Percentiles rank a stretch among this genome's conserved stretches.
Evolutionary conservation across 805 yeast genomes (phyloP).

Genomic region (Citeromyces matritensis): DNA sequence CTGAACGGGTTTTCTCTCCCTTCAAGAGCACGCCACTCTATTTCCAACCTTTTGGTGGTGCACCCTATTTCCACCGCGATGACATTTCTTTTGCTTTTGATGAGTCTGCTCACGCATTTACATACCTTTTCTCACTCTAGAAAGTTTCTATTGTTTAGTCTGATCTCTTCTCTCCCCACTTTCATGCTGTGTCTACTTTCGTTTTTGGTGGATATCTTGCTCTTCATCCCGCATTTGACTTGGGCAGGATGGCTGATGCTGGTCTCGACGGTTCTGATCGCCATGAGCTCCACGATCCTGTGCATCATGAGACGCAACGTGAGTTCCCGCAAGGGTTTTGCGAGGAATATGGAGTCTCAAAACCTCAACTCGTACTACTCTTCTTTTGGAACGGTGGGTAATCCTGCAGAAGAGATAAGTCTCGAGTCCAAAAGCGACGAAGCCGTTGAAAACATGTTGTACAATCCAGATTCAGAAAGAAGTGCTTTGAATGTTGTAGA

Average conservation of each 20-base stretch:
- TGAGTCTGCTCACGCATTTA: slow-evolving; percentile 23
- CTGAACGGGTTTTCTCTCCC: slow-evolving; percentile 33
- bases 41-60: slow-evolving; percentile 47
- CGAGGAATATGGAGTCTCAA: background rate
- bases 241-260: slow-evolving; percentile 83
- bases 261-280: slow-evolving; percentile 49
- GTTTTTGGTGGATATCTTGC: slow-evolving; percentile 66
- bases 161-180: slow-evolving; percentile 49
- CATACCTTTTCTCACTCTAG: slow-evolving; percentile 16
- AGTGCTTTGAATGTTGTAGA: too few species aligned
- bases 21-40: slow-evolving; percentile 38
- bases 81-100: slow-evolving; percentile 27
- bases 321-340: slow-evolving; percentile 22
- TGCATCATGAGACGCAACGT: slow-evolving; percentile 64
- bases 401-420: too few species aligned
- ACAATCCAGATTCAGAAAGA: too few species aligned
- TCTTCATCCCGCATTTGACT: slow-evolving; percentile 61
- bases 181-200: slow-evolving; percentile 59
- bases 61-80: slow-evolving; percentile 52
- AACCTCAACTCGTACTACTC: too few species aligned
- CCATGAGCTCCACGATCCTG: slow-evolving; percentile 46
- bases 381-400: too few species aligned
- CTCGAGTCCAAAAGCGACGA: too few species aligned
- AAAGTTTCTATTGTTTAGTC: slow-evolving; percentile 29
- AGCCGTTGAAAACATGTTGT: too few species aligned